phyloP scores from a whole-genome alignment of 352 stramenopile genomes.

The Globisporangium camurandrum region DNA sequence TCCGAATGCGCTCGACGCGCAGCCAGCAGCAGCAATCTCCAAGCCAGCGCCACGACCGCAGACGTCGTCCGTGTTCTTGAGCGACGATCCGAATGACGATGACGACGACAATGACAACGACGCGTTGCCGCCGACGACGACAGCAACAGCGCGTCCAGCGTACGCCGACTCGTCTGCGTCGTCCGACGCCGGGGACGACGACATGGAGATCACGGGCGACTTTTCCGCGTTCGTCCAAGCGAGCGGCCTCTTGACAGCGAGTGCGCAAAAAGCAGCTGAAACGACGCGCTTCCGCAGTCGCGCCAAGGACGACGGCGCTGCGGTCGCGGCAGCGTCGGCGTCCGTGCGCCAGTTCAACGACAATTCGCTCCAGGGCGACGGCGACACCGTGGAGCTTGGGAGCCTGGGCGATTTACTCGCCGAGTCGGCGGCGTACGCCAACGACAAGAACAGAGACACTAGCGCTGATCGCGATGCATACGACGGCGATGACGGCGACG shows the following conservation, averaged over 20 bases:
- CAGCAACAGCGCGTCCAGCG: conserved; percentile 20
- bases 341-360: neutral
- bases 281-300: conserved; percentile 4
- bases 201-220: conserved; percentile 85
- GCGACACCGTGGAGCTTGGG: conserved; percentile 52
- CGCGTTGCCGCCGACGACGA: neutral
- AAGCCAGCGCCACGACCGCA: conserved; percentile 7
- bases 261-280: conserved; percentile 7
- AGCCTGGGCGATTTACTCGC: conserved; percentile 53
- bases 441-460: neutral
- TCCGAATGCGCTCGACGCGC: conserved; percentile 1
- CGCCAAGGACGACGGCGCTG: neutral
- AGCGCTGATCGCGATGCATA: no score
- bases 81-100: conserved; percentile 8
- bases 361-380: conserved; percentile 21
- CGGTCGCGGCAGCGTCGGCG: neutral
- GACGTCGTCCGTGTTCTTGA: conserved; percentile 43
- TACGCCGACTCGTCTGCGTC: conserved; percentile 77
- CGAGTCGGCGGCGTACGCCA: conserved; percentile 43
- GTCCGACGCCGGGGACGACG: conserved; percentile 71
- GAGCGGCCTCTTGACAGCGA: conserved; percentile 5
- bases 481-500: conserved; percentile 1
- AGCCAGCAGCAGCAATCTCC: neutral
- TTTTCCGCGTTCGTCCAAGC: conserved; percentile 39
- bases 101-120: conserved; percentile 1